phyloP scores from a whole-genome alignment of 2,329 filamentous ascomycete genomes.

The Huntiella omanensis region DNA sequence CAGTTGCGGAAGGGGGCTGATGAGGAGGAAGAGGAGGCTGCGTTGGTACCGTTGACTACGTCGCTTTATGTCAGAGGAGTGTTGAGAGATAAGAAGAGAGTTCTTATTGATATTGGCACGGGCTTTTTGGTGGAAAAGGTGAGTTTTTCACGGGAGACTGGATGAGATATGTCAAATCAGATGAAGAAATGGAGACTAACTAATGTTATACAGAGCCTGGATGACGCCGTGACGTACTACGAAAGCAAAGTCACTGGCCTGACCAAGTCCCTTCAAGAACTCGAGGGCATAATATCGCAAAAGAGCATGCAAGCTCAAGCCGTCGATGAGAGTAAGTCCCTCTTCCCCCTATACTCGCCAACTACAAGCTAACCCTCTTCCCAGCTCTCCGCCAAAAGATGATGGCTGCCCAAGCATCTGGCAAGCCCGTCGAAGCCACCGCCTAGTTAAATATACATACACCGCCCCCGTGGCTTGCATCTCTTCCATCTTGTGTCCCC shows the following conservation, averaged over 20 bases:
- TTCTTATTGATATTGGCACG: constrained; percentile 83
- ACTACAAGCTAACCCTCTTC: constrained; percentile 5
- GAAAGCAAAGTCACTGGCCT: constrained; percentile 36
- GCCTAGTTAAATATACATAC: neutral
- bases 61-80: constrained; percentile 84
- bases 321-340: constrained; percentile 61
- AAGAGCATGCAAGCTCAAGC: constrained; percentile 75
- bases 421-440: constrained; percentile 1
- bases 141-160: neutral
- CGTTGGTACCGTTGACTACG: constrained; percentile 86
- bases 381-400: constrained; percentile 23
- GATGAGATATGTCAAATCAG: neutral
- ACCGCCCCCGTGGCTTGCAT: neutral
- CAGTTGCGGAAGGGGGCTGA: constrained; percentile 21
- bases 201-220: constrained; percentile 23
- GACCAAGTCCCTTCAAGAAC: constrained; percentile 32
- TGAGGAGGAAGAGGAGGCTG: constrained; percentile 26
- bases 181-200: neutral
- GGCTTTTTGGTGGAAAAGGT: constrained; percentile 93
- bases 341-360: neutral
- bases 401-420: constrained; percentile 14
- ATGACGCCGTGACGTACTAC: constrained; percentile 37
- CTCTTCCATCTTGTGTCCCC: no score
- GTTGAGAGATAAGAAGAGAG: constrained; percentile 53
- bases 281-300: constrained; percentile 36